A percentile compares a stretch with the other conserved stretches of the same genome.
Conservation (phyloP, 2,329 filamentous ascomycete genomes). For the Xylariaceae sp. region DNA sequence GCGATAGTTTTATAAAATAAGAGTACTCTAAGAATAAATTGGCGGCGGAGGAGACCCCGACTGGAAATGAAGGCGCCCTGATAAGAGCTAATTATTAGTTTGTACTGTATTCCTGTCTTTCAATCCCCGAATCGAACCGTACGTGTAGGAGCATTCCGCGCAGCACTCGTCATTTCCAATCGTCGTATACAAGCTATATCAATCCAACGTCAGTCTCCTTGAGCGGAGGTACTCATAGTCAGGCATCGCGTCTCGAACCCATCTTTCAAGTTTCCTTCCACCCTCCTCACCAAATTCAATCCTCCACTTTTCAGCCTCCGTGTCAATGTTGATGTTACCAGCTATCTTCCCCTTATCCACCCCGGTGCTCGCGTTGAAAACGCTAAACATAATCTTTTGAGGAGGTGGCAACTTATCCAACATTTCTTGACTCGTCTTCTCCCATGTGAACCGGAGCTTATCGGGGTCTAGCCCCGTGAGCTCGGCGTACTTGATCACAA, state of each 20-base stretch:
- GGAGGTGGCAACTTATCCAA: not conserved
- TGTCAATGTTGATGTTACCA: constrained; percentile 22
- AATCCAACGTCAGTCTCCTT: constrained; percentile 9
- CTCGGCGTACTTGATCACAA: constrained; percentile 27
- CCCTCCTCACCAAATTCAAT: constrained; percentile 28
- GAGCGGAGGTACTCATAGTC: constrained; percentile 28
- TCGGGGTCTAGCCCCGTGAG: constrained; percentile 22
- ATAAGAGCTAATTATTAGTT: too few species aligned
- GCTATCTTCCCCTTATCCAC: constrained; percentile 26
- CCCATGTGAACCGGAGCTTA: constrained; percentile 26
- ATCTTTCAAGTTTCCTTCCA: constrained; percentile 26
- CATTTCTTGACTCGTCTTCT: constrained; percentile 19
- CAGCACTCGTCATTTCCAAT: too few species aligned
- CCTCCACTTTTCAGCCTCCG: constrained; percentile 28
- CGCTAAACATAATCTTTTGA: constrained; percentile 17
- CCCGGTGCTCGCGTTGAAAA: constrained; percentile 21
- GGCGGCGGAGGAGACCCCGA: too few species aligned
- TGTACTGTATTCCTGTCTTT: too few species aligned
- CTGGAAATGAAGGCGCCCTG: too few species aligned
- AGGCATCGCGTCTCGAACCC: constrained; percentile 28
- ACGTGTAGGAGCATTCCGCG: too few species aligned
- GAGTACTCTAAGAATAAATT: too few species aligned
- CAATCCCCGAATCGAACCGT: too few species aligned
- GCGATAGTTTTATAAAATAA: too few species aligned
- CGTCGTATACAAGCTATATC: too few species aligned